Percentiles rank a stretch among this genome's conserved stretches.
phyloP scores from a whole-genome alignment of 2,329 filamentous ascomycete genomes.

The Proliferodiscus dingleyae region DNA sequence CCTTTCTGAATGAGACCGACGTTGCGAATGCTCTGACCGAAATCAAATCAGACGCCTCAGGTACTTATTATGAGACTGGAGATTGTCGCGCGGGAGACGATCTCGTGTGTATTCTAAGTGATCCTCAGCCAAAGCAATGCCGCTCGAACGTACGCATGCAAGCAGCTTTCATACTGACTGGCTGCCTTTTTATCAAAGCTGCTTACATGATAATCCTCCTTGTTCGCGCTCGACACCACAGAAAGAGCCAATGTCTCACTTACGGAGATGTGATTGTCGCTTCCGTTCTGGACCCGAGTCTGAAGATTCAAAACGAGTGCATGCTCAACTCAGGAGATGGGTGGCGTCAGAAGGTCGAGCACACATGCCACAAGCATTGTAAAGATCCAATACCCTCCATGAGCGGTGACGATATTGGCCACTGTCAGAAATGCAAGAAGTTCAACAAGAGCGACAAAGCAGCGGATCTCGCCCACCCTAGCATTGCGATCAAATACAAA shows the following conservation, averaged over 20 bases:
- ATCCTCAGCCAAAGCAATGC: conserved; percentile 10
- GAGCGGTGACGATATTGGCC: conserved; percentile 17
- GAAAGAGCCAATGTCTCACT: conserved; percentile 17
- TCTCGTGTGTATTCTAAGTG: conserved; percentile 4
- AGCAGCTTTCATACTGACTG: conserved; percentile 17
- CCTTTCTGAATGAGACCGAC: conserved; percentile 3
- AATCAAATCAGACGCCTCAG: background rate
- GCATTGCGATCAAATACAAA: conserved; percentile 23
- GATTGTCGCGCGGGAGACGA: background rate
- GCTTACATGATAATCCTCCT: conserved; percentile 21
- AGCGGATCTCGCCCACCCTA: conserved; percentile 21
- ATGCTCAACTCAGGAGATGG: conserved; percentile 23
- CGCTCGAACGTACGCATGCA: conserved; percentile 21
- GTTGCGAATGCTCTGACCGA: conserved; percentile 1
- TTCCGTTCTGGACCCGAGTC: conserved; percentile 18
- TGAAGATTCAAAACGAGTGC: conserved; percentile 23
- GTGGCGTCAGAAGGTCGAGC: conserved; percentile 12
- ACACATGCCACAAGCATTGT: conserved; percentile 23
- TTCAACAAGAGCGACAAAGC: conserved; percentile 20
- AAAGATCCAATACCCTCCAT: conserved; percentile 15
- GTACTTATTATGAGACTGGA: background rate
- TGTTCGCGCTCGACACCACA: conserved; percentile 8
- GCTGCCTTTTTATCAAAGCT: conserved; percentile 20
- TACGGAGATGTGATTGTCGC: conserved; percentile 22
- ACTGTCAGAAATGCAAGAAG: conserved; percentile 23